Evolutionary conservation across 1,284 basidiomycete species (phyloP), one percentile per base, ranked within the genome.

Genomic region (Trametes pubescens): DNA sequence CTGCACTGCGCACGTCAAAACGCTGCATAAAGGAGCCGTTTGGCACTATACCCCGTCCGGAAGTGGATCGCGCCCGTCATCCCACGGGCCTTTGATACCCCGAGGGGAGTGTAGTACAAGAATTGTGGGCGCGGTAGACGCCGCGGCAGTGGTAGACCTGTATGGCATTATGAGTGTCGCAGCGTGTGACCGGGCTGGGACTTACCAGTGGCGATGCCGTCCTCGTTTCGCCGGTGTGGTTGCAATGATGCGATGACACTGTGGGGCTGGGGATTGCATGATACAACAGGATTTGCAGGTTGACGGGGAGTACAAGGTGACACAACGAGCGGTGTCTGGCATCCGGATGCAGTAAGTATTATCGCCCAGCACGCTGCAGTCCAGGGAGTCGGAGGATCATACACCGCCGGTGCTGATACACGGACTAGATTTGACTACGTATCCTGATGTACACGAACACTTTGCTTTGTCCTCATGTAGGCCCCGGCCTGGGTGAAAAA

Each of bases 71-170:
- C 47, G 47, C 11, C 29, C 14, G 14, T 37, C 18, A 22, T 10
- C 14, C n/a, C 51, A 37, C 51, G 51, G 51, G 35, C 7, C 32
- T 51, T 51, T 51, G 51, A 51, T 51, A 2, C 6, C 16, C 47
- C 47, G 44, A 21, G 44, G 26, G 16, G 21, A 34, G 10, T 4
- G 34, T 51, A 2, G 49, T 22, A 37, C 44, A 47, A 22, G 24
- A 21, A 10, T 26, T n/a, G 26, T 37, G 51, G 51, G 34, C 34
- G 34, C n/a, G 8, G 32, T 5, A 13, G 34, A n/a, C 16, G 34
- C 34, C 11, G 21, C 32, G 34, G 32, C 51, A 32, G 8, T 35
- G 7, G 13, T 4, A 2, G 26, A 37, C 21, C 34, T 51, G 51
- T 51, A 37, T 37, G 34, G 34, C n/a, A 21, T n/a, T 37, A 37